Conservation (phyloP, 495 filamentous ascomycete genomes). For the Aspergillus ellipticus region DNA sequence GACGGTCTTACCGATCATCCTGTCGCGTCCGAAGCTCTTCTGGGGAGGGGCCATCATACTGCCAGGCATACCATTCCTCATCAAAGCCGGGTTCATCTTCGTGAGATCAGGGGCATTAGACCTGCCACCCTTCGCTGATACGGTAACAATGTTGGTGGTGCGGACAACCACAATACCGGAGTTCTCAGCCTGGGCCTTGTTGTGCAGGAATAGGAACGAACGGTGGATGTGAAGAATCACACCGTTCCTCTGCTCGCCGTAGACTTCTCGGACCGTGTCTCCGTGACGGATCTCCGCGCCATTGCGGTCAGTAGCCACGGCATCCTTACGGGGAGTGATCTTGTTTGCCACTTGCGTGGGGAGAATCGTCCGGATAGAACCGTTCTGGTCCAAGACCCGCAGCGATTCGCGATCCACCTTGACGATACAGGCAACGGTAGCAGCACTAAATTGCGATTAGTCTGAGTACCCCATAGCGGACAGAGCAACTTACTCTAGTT, state of each 20-base stretch:
- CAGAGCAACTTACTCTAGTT: constrained; percentile 67
- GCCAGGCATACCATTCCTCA: constrained; percentile 52
- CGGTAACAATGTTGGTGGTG: constrained; percentile 76
- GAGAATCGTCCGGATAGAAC: constrained; percentile 73
- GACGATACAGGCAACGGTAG: constrained; percentile 87
- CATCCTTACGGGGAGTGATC: constrained; percentile 70
- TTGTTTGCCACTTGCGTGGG: constrained; percentile 89
- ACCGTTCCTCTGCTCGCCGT: constrained; percentile 79
- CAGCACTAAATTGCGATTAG: constrained; percentile 52
- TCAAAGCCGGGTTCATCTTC: constrained; percentile 89
- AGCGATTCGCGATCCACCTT: constrained; percentile 94
- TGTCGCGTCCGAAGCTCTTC: constrained; percentile 72
- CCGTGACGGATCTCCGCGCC: constrained; percentile 89
- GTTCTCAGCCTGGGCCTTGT: constrained; percentile 79
- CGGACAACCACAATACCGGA: constrained; percentile 87
- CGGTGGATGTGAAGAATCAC: constrained; percentile 90
- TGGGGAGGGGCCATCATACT: constrained; percentile 68
- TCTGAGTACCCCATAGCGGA: not conserved
- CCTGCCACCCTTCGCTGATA: constrained; percentile 87
- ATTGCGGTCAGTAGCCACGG: constrained; percentile 88
- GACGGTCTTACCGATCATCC: constrained; percentile 87
- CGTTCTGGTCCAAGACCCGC: constrained; percentile 85
- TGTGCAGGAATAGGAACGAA: constrained; percentile 82
- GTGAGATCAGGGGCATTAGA: constrained; percentile 70
- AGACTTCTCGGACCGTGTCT: constrained; percentile 86